These are phyloP conservation scores for Fistulifera solaris DNA, from an alignment of 108 stramenopile genomes.

Conservation along the genomic window DNA sequence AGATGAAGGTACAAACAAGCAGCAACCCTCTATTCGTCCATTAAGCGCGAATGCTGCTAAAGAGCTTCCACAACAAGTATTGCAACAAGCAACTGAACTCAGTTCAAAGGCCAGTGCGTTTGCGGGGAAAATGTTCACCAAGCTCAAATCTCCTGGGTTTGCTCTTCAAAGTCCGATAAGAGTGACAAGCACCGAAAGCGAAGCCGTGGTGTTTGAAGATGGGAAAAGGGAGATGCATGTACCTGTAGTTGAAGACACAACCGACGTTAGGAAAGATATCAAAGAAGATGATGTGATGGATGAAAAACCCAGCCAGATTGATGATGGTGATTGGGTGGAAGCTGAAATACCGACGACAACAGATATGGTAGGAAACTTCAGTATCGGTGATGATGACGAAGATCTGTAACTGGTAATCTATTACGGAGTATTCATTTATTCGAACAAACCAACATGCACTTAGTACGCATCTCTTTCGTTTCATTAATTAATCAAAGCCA, in stretches of 20 bases:
- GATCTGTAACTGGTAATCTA: constrained; percentile 8
- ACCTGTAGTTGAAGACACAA: constrained; percentile 1
- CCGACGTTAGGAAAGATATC: not conserved
- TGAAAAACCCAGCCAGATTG: not conserved
- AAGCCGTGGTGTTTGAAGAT: not conserved
- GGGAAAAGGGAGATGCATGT: not conserved
- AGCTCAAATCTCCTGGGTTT: constrained; percentile 9
- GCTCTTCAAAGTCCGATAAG: not conserved
- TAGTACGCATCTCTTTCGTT: too few relatives aligned
- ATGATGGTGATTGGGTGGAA: constrained; percentile 26
- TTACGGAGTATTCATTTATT: not conserved
- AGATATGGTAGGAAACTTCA: constrained; percentile 29
- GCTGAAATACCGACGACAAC: constrained; percentile 24
- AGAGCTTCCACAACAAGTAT: constrained; percentile 7
- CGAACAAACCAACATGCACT: too few relatives aligned
- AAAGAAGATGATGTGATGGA: not conserved
- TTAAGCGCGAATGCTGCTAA: not conserved
- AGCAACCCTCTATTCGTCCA: not conserved
- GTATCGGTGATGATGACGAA: constrained; percentile 37
- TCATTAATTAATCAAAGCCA: constrained; percentile 33
- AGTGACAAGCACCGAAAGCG: not conserved
- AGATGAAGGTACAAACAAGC: constrained; percentile 3
- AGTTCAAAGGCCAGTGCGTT: constrained; percentile 7
- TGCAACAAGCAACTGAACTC: constrained; percentile 19
- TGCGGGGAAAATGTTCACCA: constrained; percentile 21